These are phyloP conservation scores for Kurtzmaniella quercitrusa DNA, from an alignment of 1,139 yeast species.

Conservation along the genomic window DNA sequence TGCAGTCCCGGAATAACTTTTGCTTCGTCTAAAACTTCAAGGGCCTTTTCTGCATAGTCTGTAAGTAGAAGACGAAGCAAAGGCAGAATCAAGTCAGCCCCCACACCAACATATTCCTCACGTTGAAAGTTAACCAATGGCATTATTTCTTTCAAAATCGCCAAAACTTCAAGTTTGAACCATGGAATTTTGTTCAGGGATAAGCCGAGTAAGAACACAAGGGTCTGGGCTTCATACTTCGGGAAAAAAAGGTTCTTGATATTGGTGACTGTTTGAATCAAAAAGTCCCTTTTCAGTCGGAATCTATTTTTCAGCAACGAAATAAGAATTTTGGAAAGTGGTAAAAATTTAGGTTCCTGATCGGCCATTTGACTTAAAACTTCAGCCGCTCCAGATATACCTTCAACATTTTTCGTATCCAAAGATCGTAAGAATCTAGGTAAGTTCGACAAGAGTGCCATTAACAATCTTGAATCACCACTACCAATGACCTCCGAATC, in stretches of 20 bases:
- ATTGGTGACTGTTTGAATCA: slow-evolving; percentile 73
- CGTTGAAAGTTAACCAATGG: slow-evolving; percentile 74
- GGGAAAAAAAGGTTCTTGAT: slow-evolving; percentile 70
- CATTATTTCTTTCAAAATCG: slow-evolving; percentile 64
- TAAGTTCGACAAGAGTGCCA: slow-evolving; percentile 70
- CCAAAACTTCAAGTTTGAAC: slow-evolving; percentile 80
- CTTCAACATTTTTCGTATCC: slow-evolving; percentile 51
- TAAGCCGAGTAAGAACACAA: slow-evolving; percentile 73
- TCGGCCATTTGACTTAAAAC: slow-evolving; percentile 60
- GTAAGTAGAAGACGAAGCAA: slow-evolving; percentile 76
- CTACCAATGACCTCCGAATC: slow-evolving; percentile 79
- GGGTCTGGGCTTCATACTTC: slow-evolving; percentile 65
- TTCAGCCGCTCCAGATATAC: slow-evolving; percentile 55
- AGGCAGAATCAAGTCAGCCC: slow-evolving; percentile 94
- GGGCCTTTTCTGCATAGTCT: slow-evolving; percentile 81
- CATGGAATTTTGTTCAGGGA: slow-evolving; percentile 72
- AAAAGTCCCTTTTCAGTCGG: slow-evolving; percentile 83
- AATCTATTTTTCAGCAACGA: slow-evolving; percentile 77
- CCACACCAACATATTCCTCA: slow-evolving; percentile 82
- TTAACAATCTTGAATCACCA: slow-evolving; percentile 62
- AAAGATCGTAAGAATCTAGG: slow-evolving; percentile 84
- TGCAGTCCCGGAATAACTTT: slow-evolving; percentile 84
- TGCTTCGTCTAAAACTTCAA: slow-evolving; percentile 86
- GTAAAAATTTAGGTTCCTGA: slow-evolving; percentile 36
- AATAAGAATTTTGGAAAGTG: slow-evolving; percentile 67